phyloP scores from a whole-genome alignment of 441 rosid genomes.

The Populus hybrid region DNA sequence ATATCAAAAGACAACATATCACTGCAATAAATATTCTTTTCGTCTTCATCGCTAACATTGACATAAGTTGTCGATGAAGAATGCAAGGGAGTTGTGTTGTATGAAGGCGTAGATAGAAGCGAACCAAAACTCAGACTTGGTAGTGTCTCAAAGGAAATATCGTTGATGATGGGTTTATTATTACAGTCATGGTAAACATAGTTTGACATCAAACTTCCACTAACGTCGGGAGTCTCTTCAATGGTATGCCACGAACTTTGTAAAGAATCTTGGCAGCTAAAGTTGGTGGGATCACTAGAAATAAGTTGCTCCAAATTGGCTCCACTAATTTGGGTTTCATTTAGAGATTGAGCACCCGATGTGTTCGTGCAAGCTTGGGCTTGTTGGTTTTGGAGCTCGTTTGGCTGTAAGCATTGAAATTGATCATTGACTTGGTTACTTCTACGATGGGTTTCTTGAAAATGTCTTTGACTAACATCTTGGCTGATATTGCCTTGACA shows the following conservation, averaged over 20 bases:
- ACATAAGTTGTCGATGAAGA: conserved; percentile 41
- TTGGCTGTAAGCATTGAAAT: too few relatives aligned
- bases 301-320: conserved; percentile 24
- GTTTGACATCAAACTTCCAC: conserved; percentile 11
- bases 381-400: too few relatives aligned
- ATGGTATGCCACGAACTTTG: background rate
- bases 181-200: conserved; percentile 4
- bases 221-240: background rate
- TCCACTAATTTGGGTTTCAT: too few relatives aligned
- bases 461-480: too few relatives aligned
- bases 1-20: conserved; percentile 44
- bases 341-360: too few relatives aligned
- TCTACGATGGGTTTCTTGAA: too few relatives aligned
- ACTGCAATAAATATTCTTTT: conserved; percentile 58
- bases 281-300: conserved; percentile 13
- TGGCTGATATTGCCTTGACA: too few relatives aligned
- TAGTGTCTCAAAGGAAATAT: conserved; percentile 20
- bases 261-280: conserved; percentile 11
- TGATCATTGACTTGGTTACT: too few relatives aligned
- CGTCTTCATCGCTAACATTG: conserved; percentile 60
- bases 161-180: conserved; percentile 20
- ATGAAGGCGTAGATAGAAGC: conserved; percentile 39
- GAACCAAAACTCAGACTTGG: conserved; percentile 28
- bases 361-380: too few relatives aligned
- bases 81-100: conserved; percentile 50